A percentile compares a stretch with the other conserved stretches of the same genome.
phyloP scores from a whole-genome alignment of 768 basidiomycete species.

The Psilocybe cubensis region DNA sequence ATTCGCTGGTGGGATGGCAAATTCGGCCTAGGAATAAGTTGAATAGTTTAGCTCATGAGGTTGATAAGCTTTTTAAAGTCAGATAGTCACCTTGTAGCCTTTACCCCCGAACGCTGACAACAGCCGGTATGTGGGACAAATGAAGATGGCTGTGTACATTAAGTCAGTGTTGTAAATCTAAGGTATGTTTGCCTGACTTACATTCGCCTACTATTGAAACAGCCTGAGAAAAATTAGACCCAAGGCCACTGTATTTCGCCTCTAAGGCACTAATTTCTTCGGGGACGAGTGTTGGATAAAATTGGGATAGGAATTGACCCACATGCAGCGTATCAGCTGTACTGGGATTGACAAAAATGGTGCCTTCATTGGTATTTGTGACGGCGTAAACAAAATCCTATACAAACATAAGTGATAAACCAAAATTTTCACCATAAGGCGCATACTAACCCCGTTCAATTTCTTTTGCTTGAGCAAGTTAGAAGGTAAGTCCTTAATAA shows the following conservation, averaged over 20 bases:
- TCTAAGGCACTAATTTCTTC: conserved; percentile 29
- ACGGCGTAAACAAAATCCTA: conserved; percentile 40
- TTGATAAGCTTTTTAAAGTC: background rate
- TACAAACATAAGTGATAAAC: background rate
- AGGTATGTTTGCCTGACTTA: conserved; percentile 16
- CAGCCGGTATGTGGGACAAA: conserved; percentile 47
- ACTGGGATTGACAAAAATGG: conserved; percentile 37
- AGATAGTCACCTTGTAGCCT: conserved; percentile 35
- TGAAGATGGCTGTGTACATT: conserved; percentile 42
- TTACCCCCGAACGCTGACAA: conserved; percentile 34
- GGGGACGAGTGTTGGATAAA: conserved; percentile 44
- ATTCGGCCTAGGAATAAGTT: conserved; percentile 35
- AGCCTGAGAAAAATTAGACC: conserved; percentile 37
- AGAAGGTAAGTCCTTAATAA: conserved; percentile 47
- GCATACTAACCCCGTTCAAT: conserved; percentile 7
- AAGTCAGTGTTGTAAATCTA: background rate
- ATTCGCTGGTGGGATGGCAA: conserved; percentile 44
- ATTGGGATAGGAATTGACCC: conserved; percentile 34
- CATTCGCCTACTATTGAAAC: conserved; percentile 45
- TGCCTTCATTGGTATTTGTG: conserved; percentile 44
- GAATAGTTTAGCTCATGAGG: background rate
- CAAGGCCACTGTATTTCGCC: conserved; percentile 32
- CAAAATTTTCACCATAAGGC: background rate
- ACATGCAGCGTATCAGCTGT: conserved; percentile 29
- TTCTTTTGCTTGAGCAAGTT: conserved; percentile 34